phyloP scores from a whole-genome alignment of 2,329 filamentous ascomycete genomes.

The Arachnomyces sp. region DNA sequence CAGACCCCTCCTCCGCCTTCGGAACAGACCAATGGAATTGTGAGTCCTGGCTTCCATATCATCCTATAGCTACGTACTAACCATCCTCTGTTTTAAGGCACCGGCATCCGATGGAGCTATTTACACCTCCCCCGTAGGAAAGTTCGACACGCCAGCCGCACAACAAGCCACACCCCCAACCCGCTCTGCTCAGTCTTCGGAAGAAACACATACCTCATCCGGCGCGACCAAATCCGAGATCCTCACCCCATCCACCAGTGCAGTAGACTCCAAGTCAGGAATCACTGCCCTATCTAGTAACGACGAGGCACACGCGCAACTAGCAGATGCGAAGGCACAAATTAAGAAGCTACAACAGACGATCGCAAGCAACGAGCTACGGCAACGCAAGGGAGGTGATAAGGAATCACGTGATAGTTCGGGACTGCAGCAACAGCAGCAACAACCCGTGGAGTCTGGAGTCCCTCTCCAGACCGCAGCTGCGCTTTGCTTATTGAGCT shows the following conservation, averaged over 20 bases:
- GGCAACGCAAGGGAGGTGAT: slow-evolving; percentile 65
- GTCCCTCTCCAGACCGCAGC: slow-evolving; percentile 83
- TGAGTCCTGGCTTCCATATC: slow-evolving; percentile 16
- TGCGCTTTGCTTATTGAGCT: slow-evolving; percentile 75
- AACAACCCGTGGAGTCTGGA: slow-evolving; percentile 54
- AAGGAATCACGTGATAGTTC: slow-evolving; percentile 45
- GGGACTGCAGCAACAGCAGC: slow-evolving; percentile 47
- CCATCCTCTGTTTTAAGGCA: slow-evolving; percentile 14
- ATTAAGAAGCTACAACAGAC: slow-evolving; percentile 60
- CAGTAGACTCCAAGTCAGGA: slow-evolving; percentile 1
- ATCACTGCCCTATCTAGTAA: slow-evolving; percentile 9
- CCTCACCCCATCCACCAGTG: slow-evolving; percentile 3
- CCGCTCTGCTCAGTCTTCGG: slow-evolving; percentile 10
- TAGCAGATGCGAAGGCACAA: slow-evolving; percentile 65
- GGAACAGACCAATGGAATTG: slow-evolving; percentile 27
- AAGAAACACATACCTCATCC: slow-evolving; percentile 12
- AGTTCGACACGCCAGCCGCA: slow-evolving; percentile 38
- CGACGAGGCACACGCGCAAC: slow-evolving; percentile 63
- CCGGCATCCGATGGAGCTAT: slow-evolving; percentile 35
- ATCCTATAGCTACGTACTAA: slow-evolving; percentile 6
- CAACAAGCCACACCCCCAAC: slow-evolving; percentile 35
- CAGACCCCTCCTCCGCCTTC: slow-evolving; percentile 11
- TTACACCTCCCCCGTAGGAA: slow-evolving; percentile 48
- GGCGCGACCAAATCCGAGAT: too few species aligned
- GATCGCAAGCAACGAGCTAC: slow-evolving; percentile 49